Base-by-base conservation (phyloP, 75 land plant genomes). In the Selaginella tamariscina region DNA sequence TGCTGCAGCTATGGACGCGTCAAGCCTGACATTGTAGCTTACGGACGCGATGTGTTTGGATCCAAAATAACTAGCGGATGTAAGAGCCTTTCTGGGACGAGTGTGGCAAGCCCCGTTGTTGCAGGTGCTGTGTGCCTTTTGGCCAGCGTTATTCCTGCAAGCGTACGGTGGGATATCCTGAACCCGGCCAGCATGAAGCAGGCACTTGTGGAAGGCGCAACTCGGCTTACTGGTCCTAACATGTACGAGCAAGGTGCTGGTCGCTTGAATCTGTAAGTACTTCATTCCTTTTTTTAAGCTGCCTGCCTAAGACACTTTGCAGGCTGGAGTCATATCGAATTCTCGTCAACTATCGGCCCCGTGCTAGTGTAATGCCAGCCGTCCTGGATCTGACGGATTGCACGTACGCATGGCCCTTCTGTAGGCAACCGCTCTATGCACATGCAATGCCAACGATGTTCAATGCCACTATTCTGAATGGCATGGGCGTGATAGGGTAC, bases 171-270 rank as follows among this genome's bases (percentile, higher is more conserved):
- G 73, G 55, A 74, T 23, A 71, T 94, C 57, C 31, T 94, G 57
- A 94, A 94, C 79, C 98, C 98, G 24, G 98, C 98, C 24, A 94
- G 98, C 77, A 94, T 94, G 98, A 94, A 94, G 68, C 98, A 94
- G 77, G 91, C 98, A 33, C 68, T 94, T 11, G 84, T 94, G 56
- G 98, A 94, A 66, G 98, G 98, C 20, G 98, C 98, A 49, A 76
- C 88, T 27, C 85, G 84, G 64, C 91, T 94, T 32, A 69, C 81
- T 74, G 98, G 88, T 54, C 83, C 98, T n/a, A 86, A 94, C 60
- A 89, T 94, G 82, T 94, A 75, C 70, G 98, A 94, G 73, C 98
- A 94, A 70, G 98, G 98, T 67, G 96, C 98, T 22, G 98, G 98
- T n/a, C 82, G 85, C 32, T 80, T 94, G 57, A 79, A 94, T 62